phyloP scores from a whole-genome alignment of 768 basidiomycete genomes.

The Boletus sp. region DNA sequence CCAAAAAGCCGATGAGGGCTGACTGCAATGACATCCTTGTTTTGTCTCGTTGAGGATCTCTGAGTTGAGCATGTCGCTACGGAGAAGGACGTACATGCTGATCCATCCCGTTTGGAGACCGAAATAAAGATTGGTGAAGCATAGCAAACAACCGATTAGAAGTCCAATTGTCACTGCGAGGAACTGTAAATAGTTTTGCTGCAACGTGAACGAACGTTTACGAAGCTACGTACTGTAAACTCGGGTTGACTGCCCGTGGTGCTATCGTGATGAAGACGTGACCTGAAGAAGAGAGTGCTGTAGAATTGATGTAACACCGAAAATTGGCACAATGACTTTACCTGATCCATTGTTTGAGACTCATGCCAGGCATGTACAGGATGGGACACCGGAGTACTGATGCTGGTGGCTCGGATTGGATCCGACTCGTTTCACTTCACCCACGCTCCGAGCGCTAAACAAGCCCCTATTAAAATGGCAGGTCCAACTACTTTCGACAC shows the following conservation, averaged over 20 bases:
- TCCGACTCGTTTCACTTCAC: not conserved
- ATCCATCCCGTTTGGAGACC: constrained; percentile 91
- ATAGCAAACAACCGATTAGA: constrained; percentile 80
- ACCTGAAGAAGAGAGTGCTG: constrained; percentile 1
- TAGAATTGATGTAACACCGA: not conserved
- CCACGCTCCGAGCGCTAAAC: not conserved
- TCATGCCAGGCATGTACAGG: constrained; percentile 7
- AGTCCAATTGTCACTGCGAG: constrained; percentile 75
- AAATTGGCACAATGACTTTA: constrained; percentile 3
- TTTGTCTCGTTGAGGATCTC: not conserved
- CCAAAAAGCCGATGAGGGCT: constrained; percentile 85
- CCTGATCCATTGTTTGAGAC: constrained; percentile 23
- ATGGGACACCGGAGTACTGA: not conserved
- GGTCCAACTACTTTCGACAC: not conserved
- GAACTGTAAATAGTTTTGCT: constrained; percentile 24
- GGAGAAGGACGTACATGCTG: constrained; percentile 57
- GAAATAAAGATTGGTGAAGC: constrained; percentile 90
- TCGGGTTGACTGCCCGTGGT: constrained; percentile 15
- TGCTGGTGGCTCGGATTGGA: too few relatives aligned
- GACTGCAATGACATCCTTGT: constrained; percentile 94
- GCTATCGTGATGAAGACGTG: not conserved
- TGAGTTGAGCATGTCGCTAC: not conserved
- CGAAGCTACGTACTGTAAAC: constrained; percentile 28
- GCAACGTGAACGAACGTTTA: not conserved
- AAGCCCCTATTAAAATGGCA: not conserved